Conservation (phyloP, 108 stramenopile species). For the Cyclotella baltica region DNA sequence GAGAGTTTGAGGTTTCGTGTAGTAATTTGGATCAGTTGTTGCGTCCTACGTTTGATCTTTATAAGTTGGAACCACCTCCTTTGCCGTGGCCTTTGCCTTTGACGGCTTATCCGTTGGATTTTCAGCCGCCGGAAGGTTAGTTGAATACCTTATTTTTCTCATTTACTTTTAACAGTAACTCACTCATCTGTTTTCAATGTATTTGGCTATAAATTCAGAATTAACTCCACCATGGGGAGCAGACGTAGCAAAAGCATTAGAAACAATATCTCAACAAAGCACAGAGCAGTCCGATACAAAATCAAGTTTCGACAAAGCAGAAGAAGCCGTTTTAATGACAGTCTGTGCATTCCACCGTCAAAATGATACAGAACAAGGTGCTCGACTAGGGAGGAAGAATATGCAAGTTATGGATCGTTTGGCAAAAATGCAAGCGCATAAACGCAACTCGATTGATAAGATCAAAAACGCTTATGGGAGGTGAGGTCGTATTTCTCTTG, state of each 20-base stretch:
- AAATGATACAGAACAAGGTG: conserved; percentile 86
- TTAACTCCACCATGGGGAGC: conserved; percentile 85
- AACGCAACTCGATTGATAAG: conserved; percentile 62
- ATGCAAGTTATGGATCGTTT: conserved; percentile 90
- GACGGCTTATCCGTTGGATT: conserved; percentile 85
- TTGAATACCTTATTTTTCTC: conserved; percentile 12
- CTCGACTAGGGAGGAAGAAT: conserved; percentile 88
- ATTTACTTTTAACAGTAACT: neutral
- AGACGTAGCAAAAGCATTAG: conserved; percentile 76
- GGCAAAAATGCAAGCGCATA: conserved; percentile 86
- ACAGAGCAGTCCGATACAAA: neutral
- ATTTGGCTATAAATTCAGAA: conserved; percentile 12
- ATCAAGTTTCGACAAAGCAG: conserved; percentile 33
- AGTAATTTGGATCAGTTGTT: conserved; percentile 79
- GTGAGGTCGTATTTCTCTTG: conserved; percentile 20
- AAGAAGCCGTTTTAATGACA: conserved; percentile 62
- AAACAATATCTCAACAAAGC: conserved; percentile 49
- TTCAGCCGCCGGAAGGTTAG: conserved; percentile 75
- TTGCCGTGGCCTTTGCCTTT: conserved; percentile 75
- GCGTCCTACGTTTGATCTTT: conserved; percentile 65
- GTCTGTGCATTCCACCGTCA: conserved; percentile 78
- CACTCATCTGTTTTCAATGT: neutral
- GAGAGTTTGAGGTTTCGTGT: conserved; percentile 81
- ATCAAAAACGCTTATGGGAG: conserved; percentile 64
- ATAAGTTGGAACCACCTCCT: conserved; percentile 63